Conservation (phyloP, 805 yeast genomes). For the Blastobotrys robertii region DNA sequence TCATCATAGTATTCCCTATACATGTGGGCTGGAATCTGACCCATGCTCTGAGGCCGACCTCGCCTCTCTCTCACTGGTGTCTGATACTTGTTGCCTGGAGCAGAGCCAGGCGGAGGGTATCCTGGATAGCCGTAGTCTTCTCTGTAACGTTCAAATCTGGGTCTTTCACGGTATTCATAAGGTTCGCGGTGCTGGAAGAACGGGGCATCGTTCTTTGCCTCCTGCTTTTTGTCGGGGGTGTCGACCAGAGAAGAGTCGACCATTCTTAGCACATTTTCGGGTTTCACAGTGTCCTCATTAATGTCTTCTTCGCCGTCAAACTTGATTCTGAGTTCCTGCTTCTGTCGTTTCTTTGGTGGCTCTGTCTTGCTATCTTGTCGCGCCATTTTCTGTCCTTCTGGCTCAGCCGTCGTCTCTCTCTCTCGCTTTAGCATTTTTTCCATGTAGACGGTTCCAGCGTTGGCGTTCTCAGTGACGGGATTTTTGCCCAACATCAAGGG, state of each 20-base stretch:
- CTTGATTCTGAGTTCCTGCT: constrained; percentile 11
- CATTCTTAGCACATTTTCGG: constrained; percentile 28
- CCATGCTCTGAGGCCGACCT: neutral
- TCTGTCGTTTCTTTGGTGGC: constrained; percentile 9
- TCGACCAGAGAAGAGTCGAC: constrained; percentile 29
- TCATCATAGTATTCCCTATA: neutral
- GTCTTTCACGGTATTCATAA: no score
- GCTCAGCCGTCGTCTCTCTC: constrained; percentile 9
- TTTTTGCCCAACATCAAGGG: constrained; percentile 9
- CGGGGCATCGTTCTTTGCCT: no score
- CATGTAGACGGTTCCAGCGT: constrained; percentile 3
- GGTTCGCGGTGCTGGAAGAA: no score
- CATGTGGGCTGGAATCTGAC: neutral
- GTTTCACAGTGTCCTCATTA: constrained; percentile 19
- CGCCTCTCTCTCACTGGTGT: no score
- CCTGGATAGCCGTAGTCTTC: no score
- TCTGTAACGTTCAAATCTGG: no score
- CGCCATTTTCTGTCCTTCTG: constrained; percentile 11
- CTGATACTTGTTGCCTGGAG: no score
- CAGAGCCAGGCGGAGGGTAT: no score
- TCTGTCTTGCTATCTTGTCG: no score
- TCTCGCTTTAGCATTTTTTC: constrained; percentile 12
- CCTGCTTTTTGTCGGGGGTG: constrained; percentile 21
- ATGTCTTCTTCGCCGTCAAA: constrained; percentile 15
- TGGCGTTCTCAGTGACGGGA: constrained; percentile 9